phyloP scores from a whole-genome alignment of 306 rosid genomes.

The Glycyrrhiza uralensis region DNA sequence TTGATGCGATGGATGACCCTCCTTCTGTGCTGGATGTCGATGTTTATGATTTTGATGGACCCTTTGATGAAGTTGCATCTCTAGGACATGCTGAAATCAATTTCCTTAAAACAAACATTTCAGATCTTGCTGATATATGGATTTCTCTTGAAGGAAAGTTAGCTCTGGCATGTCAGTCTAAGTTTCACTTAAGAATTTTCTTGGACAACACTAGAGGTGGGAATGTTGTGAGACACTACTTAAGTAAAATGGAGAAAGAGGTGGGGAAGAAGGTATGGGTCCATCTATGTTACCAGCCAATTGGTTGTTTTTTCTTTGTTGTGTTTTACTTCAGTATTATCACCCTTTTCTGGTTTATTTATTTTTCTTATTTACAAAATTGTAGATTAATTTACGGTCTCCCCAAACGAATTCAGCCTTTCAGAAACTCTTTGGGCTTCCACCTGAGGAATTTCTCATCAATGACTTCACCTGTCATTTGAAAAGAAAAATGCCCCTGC shows the following conservation, averaged over 20 bases:
- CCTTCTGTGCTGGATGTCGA: slow-evolving; percentile 84
- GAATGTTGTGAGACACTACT: slow-evolving; percentile 58
- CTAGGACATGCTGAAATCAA: too few species aligned
- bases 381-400: slow-evolving; percentile 68
- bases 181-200: too few species aligned
- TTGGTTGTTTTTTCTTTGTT: too few species aligned
- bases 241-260: slow-evolving; percentile 91
- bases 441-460: too few species aligned
- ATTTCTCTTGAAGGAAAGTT: too few species aligned
- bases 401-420: too few species aligned
- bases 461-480: too few species aligned
- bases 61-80: slow-evolving; percentile 72
- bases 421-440: too few species aligned
- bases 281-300: slow-evolving; percentile 13
- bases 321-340: slow-evolving; percentile 3
- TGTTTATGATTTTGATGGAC: slow-evolving; percentile 86
- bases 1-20: slow-evolving; percentile 86
- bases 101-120: too few species aligned
- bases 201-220: too few species aligned
- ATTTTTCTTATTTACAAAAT: not conserved
- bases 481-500: slow-evolving; percentile 85
- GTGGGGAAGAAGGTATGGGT: slow-evolving; percentile 81
- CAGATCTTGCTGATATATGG: too few species aligned
- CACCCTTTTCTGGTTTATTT: slow-evolving; percentile 14
- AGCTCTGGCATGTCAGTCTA: too few species aligned